Base-by-base conservation (phyloP, 2,329 filamentous ascomycete species). In the Fusarium euwallaceae region DNA sequence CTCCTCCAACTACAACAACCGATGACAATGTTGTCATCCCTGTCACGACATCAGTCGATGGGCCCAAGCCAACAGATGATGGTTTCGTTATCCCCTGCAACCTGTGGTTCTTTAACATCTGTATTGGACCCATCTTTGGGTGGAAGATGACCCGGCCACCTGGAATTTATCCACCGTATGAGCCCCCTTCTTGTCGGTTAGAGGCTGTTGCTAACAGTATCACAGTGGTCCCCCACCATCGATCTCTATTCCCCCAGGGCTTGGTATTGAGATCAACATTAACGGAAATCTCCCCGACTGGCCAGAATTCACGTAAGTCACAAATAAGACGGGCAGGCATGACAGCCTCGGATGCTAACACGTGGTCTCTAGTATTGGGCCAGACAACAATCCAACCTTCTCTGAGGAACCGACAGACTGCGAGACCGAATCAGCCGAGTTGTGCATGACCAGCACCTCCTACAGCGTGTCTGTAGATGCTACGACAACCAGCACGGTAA, bases 381-480 rank as follows among this genome's bases (percentile, higher is more conserved):
- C 36, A 27, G 20, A 27, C 8, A 16, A 24, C 16, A 27, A 24
- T 9, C 55, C 55, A 11, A 59, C 55, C 0, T 59, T 39, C 10
- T 39, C 34, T 10, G 22, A 36, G 11, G 24, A 59, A 11, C 24
- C 17, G 0, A 24, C 22, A 4, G 16, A 59, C 1, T 59, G 55
- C 1, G n/a, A 59, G 10, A 59, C 55, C 3, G 55, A 59, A 9
- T 24, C 55, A 22, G 55, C 55, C 4, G 55, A 59, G 20, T 4
- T 59, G 1, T 59, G 55, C 16, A 41, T 59, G 34, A 59, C 55
- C 1, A 59, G 55, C 20, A 59, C 62, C 37, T 61, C 22, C 12
- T 68, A 61, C 17, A 61, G 39, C 4, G 61, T 68, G 4, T 61
- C 61, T 10, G 34, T 64, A 34, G 36, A 36, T 16, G 53, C 24